These are phyloP conservation scores for Solanum lycopersicoides DNA, from an alignment of 257 asterid species.

Conservation along the genomic window DNA sequence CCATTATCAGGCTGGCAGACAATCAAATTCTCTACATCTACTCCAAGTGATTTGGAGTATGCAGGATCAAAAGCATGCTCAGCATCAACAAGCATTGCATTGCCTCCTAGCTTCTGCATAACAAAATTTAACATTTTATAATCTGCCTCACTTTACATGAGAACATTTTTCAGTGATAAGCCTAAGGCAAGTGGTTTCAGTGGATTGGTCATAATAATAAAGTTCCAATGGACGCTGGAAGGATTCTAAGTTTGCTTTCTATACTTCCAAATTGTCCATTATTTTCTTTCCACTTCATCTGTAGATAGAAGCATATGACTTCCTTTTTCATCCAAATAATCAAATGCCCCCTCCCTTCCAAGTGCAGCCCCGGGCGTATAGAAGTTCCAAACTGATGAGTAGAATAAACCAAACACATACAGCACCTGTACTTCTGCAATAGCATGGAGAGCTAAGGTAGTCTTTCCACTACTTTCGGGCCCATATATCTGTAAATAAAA, in stretches of 20 bases:
- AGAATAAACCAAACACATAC: constrained; percentile 33
- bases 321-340: background rate
- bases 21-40: constrained; percentile 91
- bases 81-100: constrained; percentile 99
- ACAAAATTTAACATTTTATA: background rate
- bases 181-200: background rate
- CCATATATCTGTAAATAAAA: constrained; percentile 66
- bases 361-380: background rate
- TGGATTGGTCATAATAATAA: background rate
- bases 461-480: constrained; percentile 99
- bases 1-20: constrained; percentile 99
- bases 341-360: background rate
- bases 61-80: constrained; percentile 99
- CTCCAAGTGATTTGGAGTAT: constrained; percentile 89
- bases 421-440: constrained; percentile 99
- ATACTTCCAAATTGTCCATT: background rate
- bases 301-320: background rate
- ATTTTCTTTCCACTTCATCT: background rate
- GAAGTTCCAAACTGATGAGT: constrained; percentile 1
- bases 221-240: background rate
- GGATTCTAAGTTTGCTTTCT: background rate
- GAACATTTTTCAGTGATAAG: background rate
- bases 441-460: constrained; percentile 97
- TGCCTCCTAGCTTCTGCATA: constrained; percentile 90
- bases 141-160: background rate